phyloP scores from a whole-genome alignment of 169 alveolate genomes.

The Cystoisospora suis region DNA sequence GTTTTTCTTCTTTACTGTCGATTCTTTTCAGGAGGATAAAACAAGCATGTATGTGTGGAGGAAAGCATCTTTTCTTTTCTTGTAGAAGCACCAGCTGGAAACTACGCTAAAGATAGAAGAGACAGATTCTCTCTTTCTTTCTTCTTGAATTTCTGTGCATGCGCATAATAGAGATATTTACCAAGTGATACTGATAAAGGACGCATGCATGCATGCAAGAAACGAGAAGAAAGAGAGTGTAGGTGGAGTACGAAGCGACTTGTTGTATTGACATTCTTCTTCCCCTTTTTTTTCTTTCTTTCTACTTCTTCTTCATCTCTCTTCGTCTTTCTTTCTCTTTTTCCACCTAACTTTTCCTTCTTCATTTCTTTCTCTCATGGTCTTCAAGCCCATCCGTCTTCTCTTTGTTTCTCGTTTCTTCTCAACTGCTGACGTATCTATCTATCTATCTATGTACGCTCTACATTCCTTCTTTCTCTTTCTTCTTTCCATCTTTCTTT shows the following conservation, averaged over 20 bases:
- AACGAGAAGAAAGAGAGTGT: background rate
- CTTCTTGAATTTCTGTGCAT: background rate
- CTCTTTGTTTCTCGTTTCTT: background rate
- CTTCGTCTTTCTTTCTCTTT: background rate
- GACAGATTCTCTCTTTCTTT: too few species aligned
- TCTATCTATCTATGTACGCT: too few species aligned
- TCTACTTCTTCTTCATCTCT: conserved; percentile 2
- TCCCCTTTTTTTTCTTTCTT: conserved; percentile 34
- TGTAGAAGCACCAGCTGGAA: background rate
- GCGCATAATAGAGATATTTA: background rate
- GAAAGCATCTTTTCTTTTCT: background rate
- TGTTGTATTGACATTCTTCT: background rate
- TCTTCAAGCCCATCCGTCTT: background rate
- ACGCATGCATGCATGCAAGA: background rate
- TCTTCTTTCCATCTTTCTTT: too few species aligned
- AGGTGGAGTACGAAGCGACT: background rate
- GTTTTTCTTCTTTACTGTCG: too few species aligned
- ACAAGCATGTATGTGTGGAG: background rate
- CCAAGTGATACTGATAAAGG: background rate
- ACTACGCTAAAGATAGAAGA: background rate
- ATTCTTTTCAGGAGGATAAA: too few species aligned
- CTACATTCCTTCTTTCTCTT: too few species aligned
- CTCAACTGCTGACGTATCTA: conserved; percentile 15
- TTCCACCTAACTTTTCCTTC: background rate
- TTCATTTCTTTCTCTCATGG: background rate